Evolutionary conservation across 228 moss, liverwort and hornwort species (phyloP).

Genomic region (Sphagnum fallax): DNA sequence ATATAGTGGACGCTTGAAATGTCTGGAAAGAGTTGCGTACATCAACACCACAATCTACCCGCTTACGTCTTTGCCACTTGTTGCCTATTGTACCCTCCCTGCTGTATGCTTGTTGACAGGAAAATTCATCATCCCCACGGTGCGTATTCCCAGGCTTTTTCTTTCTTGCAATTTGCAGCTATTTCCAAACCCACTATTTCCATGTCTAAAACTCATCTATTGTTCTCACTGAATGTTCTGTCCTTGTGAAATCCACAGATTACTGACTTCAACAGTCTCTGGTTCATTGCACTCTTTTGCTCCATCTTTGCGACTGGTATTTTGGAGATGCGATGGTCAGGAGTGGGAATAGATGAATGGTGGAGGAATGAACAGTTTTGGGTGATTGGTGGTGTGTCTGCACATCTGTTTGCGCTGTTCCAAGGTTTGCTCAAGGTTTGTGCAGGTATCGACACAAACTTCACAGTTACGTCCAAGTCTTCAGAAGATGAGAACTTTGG

Average conservation of each 20-base stretch:
- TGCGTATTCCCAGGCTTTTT: slow-evolving; percentile 12
- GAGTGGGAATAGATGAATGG: slow-evolving; percentile 76
- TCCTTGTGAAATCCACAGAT: slow-evolving; percentile 37
- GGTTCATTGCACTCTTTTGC: slow-evolving; percentile 61
- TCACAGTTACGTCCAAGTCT: slow-evolving; percentile 74
- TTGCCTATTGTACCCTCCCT: slow-evolving; percentile 85
- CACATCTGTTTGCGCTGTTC: slow-evolving; percentile 74
- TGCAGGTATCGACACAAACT: slow-evolving; percentile 58
- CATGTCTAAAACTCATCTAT: neutral
- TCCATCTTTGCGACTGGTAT: slow-evolving; percentile 78
- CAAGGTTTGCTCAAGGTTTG: slow-evolving; percentile 72
- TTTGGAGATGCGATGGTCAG: slow-evolving; percentile 72
- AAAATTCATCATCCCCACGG: slow-evolving; percentile 85
- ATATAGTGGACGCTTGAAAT: slow-evolving; percentile 63
- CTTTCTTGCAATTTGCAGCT: neutral
- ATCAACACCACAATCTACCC: slow-evolving; percentile 87
- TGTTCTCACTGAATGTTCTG: neutral
- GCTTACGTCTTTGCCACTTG: slow-evolving; percentile 71
- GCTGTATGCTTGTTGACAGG: slow-evolving; percentile 83
- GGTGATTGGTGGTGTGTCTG: slow-evolving; percentile 84
- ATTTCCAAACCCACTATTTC: neutral
- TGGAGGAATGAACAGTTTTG: slow-evolving; percentile 91
- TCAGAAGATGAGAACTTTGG: slow-evolving; percentile 65
- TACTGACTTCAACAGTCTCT: slow-evolving; percentile 72
- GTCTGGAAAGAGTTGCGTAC: slow-evolving; percentile 79